Conservation (phyloP, 2,329 filamentous ascomycete genomes). For the Diaporthe sp. region DNA sequence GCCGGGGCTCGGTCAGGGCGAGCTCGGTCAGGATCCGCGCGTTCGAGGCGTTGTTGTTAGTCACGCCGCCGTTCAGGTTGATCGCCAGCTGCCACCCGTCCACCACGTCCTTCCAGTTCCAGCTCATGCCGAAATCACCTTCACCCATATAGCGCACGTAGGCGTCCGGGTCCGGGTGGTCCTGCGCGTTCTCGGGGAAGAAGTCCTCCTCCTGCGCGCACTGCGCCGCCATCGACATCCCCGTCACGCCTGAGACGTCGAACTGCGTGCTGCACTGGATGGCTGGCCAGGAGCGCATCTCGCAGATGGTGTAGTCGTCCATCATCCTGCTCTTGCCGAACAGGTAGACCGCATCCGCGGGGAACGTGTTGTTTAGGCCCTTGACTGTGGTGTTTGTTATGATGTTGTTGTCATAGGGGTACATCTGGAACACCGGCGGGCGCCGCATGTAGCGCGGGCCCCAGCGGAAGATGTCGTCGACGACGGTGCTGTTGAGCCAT, state of each 20-base stretch:
- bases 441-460: constrained; percentile 63
- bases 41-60: constrained; percentile 70
- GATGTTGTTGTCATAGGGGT: constrained; percentile 75
- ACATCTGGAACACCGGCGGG: constrained; percentile 67
- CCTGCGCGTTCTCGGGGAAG: constrained; percentile 14
- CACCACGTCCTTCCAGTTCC: constrained; percentile 69
- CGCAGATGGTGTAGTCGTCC: constrained; percentile 75
- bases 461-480: constrained; percentile 81
- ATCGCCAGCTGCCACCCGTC: constrained; percentile 68
- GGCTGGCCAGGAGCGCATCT: constrained; percentile 73
- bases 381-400: constrained; percentile 66
- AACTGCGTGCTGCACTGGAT: constrained; percentile 76
- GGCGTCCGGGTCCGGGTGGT: constrained; percentile 60
- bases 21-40: constrained; percentile 70
- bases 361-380: constrained; percentile 37
- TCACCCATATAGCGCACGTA: constrained; percentile 63
- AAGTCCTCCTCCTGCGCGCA: constrained; percentile 59
- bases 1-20: constrained; percentile 55
- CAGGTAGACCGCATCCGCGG: constrained; percentile 73
- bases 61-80: constrained; percentile 68
- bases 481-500: constrained; percentile 68
- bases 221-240: constrained; percentile 70
- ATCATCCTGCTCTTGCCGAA: constrained; percentile 64
- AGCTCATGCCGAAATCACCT: constrained; percentile 46
- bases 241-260: constrained; percentile 67